phyloP scores from a whole-genome alignment of 352 stramenopile species.

The Peronospora belbahrii region DNA sequence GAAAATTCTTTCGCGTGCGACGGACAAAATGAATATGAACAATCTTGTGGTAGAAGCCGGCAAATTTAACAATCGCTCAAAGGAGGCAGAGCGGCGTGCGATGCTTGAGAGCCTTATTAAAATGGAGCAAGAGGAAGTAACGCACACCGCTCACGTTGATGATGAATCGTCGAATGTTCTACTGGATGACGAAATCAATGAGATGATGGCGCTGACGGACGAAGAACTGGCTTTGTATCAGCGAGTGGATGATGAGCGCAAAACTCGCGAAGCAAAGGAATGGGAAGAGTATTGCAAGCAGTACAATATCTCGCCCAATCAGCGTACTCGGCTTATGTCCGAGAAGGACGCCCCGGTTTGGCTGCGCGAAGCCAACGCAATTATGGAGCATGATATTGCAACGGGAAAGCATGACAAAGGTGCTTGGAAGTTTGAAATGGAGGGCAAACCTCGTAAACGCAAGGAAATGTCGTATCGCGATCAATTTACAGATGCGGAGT shows the following conservation, averaged over 20 bases:
- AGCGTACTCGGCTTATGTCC: conserved; percentile 57
- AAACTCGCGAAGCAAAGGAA: conserved; percentile 49
- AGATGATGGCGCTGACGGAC: conserved; percentile 86
- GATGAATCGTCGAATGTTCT: conserved; percentile 61
- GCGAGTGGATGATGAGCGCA: conserved; percentile 54
- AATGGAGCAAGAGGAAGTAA: conserved; percentile 84
- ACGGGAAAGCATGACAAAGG: conserved; percentile 50
- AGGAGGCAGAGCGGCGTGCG: conserved; percentile 76
- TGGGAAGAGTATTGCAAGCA: conserved; percentile 68
- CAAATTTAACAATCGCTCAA: conserved; percentile 85
- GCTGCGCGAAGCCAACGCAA: conserved; percentile 61
- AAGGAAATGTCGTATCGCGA: conserved; percentile 85
- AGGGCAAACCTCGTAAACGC: conserved; percentile 51
- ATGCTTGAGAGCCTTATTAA: conserved; percentile 85
- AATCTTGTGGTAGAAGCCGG: conserved; percentile 84
- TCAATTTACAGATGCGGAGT: conserved; percentile 80
- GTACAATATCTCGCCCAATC: conserved; percentile 30
- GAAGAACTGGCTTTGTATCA: conserved; percentile 80
- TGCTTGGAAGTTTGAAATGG: conserved; percentile 56
- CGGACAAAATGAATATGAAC: conserved; percentile 90
- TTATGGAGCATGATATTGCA: conserved; percentile 50
- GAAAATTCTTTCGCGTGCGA: conserved; percentile 81
- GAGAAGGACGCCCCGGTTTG: conserved; percentile 60
- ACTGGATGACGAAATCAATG: conserved; percentile 82
- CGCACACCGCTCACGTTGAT: conserved; percentile 48